Percentiles rank a stretch among this genome's conserved stretches.
These are phyloP conservation scores for Ophiostoma perfectum DNA, from an alignment of 2,329 filamentous ascomycete genomes.

Conservation along the genomic window DNA sequence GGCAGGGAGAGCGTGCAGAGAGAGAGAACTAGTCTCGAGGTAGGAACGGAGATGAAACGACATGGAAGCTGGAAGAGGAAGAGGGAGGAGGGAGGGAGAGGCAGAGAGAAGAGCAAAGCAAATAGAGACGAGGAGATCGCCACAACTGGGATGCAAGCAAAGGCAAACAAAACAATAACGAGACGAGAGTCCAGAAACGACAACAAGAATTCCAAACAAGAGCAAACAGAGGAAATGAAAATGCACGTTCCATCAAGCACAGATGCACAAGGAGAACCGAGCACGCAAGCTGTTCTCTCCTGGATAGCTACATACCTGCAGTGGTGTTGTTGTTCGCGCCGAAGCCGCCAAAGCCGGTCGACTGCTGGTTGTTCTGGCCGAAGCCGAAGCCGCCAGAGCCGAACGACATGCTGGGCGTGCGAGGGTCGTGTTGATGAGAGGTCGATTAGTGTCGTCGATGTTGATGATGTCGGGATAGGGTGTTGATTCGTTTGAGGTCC, in stretches of 20 bases:
- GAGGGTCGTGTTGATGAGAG: background rate
- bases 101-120: background rate
- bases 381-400: conserved; percentile 52
- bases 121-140: too few relatives aligned
- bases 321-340: conserved; percentile 39
- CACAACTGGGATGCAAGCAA: conserved; percentile 11
- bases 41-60: background rate
- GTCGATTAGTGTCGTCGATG: background rate
- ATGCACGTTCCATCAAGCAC: background rate
- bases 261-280: background rate
- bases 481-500: background rate
- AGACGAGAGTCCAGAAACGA: background rate
- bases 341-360: conserved; percentile 54
- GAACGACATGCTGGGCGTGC: conserved; percentile 46
- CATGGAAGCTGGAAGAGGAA: conserved; percentile 2
- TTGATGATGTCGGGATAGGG: background rate
- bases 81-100: background rate
- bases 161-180: conserved; percentile 1
- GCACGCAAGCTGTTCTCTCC: background rate
- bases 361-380: conserved; percentile 42
- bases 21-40: background rate
- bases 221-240: background rate
- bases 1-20: background rate
- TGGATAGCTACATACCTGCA: conserved; percentile 43
- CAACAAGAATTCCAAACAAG: background rate